Base-by-base conservation (phyloP, 1,139 yeast species). In the Pichia sp. region DNA sequence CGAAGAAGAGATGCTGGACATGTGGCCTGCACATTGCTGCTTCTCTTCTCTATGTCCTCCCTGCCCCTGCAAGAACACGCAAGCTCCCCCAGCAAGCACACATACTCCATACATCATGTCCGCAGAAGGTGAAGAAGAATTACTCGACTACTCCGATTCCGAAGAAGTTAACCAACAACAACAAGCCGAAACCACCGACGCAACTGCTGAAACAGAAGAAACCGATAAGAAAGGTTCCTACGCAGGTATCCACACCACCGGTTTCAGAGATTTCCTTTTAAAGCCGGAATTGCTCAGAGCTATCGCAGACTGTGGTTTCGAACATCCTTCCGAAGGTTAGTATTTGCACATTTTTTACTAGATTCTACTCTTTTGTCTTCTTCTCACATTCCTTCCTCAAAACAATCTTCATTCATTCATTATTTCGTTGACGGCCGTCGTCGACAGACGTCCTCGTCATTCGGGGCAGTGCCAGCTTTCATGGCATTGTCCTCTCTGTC, bases 301-400 rank as follows among this genome's bases (percentile, higher is more conserved):
- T 57, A 93, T 93, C 67, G 96, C 93, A 60, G 99, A 93, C 72
- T 90, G 97, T 77, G 99, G 99, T 77, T 93, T 93, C 67, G 99
- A 93, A 76, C 99, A 93, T 76, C 99, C 99, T 58, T 90, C 97
- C 56, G 99, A 93, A 84, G 95, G 93, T 85, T 73, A 79, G 91
- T 84, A 59, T 53, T n/a, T n/a, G n/a, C n/a, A n/a, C n/a, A n/a
- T n/a, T n/a, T n/a, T n/a, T n/a, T n/a, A n/a, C n/a, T n/a, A n/a
- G 18, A 9, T 38, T 27, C 27, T 33, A n/a, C 17, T 5, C 21
- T n/a, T 38, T 33, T 10, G 2, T 10, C 11, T 10, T 28, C 31
- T 28, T 28, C 31, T 28, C 31, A 28, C 7, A 28, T 34, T 41
- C 35, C 39, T 34, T 37, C 28, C 43, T 44, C 43, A 38, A 32